Evolutionary conservation across 2,329 filamentous ascomycete genomes (phyloP).

Genomic region (Emmonsia crescens): DNA sequence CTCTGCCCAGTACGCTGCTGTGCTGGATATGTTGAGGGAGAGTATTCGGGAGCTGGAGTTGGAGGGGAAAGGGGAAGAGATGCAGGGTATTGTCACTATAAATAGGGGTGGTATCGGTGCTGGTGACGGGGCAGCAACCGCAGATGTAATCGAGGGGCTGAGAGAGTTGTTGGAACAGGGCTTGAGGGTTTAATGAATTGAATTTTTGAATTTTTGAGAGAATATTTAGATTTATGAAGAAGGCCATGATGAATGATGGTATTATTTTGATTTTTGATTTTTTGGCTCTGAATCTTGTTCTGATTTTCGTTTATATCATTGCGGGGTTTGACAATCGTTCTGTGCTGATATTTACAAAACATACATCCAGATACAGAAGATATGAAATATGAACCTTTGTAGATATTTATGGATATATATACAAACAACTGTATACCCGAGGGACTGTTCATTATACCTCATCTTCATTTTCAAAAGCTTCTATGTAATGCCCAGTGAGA

Average conservation of each 20-base stretch:
- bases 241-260: neutral
- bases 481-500: neutral
- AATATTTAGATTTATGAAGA: neutral
- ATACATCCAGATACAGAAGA: neutral
- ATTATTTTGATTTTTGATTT: neutral
- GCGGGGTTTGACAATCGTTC: neutral
- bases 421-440: neutral
- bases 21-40: slow-evolving; percentile 27
- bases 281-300: too few species aligned
- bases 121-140: neutral
- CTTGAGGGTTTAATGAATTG: slow-evolving; percentile 1
- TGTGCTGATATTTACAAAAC: neutral
- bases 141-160: slow-evolving; percentile 1
- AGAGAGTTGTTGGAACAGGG: slow-evolving; percentile 7
- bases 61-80: neutral
- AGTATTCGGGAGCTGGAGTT: slow-evolving; percentile 21
- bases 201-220: neutral
- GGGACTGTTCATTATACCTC: neutral
- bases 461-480: neutral
- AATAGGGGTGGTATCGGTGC: neutral
- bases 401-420: neutral
- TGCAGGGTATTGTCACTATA: neutral
- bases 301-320: too few species aligned
- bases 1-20: slow-evolving; percentile 27
- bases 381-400: neutral